Conservation (phyloP, 768 basidiomycete species). For the Candolleomyces eurysporus region DNA sequence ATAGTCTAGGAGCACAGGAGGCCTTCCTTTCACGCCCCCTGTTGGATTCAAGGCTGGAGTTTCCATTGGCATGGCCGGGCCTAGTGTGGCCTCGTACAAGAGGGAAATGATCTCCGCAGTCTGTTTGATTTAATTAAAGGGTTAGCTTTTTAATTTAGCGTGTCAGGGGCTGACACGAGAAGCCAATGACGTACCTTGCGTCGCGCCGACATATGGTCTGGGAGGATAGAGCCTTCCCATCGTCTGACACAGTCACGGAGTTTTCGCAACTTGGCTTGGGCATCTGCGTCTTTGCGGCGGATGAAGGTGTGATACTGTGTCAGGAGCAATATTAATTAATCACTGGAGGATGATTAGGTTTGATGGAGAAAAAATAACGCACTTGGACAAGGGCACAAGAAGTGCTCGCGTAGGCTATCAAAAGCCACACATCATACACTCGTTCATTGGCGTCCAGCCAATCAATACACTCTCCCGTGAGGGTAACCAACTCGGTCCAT, state of each 20-base stretch:
- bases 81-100: constrained; percentile 91
- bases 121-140: constrained; percentile 35
- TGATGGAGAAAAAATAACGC: constrained; percentile 13
- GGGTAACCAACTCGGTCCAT: constrained; percentile 70
- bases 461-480: constrained; percentile 81
- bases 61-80: constrained; percentile 49
- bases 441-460: constrained; percentile 85
- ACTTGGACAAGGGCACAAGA: constrained; percentile 92
- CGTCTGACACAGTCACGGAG: constrained; percentile 80
- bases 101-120: constrained; percentile 91
- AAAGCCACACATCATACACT: constrained; percentile 82
- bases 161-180: not conserved
- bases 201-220: constrained; percentile 93
- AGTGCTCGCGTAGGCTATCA: constrained; percentile 85
- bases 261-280: constrained; percentile 71
- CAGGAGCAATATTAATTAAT: constrained; percentile 7
- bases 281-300: constrained; percentile 72
- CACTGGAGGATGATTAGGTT: not conserved
- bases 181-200: constrained; percentile 60
- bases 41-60: constrained; percentile 75
- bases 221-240: constrained; percentile 85
- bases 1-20: constrained; percentile 62
- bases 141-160: not conserved
- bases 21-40: constrained; percentile 61
- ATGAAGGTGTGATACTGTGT: constrained; percentile 92